Evolutionary conservation across 1,284 basidiomycete species (phyloP), one percentile per base, ranked within the genome.

Genomic region (Cutaneotrichosporon sp.): DNA sequence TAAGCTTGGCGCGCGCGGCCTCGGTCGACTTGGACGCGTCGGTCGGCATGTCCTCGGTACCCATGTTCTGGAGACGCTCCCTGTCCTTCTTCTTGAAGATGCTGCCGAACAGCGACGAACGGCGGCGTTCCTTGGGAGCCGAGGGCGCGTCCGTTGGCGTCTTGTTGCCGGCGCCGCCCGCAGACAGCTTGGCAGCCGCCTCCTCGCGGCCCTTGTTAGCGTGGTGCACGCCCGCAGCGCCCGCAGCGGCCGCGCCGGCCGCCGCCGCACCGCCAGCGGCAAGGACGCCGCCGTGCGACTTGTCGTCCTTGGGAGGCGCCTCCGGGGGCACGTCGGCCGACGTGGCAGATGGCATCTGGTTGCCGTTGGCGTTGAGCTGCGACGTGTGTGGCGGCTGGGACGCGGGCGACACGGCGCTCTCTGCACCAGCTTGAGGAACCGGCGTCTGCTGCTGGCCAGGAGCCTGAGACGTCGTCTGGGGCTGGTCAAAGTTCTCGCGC

Each of bases 81-180:
- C 30, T 38, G 39, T 49, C 47, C 47, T 49, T 49, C 47, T 49
- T 49, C 47, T 49, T 49, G 47, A 49, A 49, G 21, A 49, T 39
- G 30, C 20, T 40, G 38, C 47, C 47, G 20, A 49, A 39, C 38
- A 49, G 30, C 4, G 47, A 49, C 30, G 47, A 49, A 14, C 47
- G 47, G 30, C 47, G 39, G 39, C 47, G 47, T 39, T 49, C 47
- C 47, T 49, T 49, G 12, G 43, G 34, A n/a, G 26, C 26, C 7
- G 26, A 10, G 26, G 26, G 26, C 26, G 10, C 26, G 26, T 30
- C 26, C 7, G 26, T 7, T 30, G 43, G 43, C 18, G 43, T 45
- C 43, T 45, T 45, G 43, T 34, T 33, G 33, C 4, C 33, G 4
- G 33, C 8, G 33, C 17, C 12, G 18, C 17, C 9, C 3, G 33